phyloP scores from a whole-genome alignment of 495 filamentous ascomycete genomes.

The Lasiosphaeria miniovina region DNA sequence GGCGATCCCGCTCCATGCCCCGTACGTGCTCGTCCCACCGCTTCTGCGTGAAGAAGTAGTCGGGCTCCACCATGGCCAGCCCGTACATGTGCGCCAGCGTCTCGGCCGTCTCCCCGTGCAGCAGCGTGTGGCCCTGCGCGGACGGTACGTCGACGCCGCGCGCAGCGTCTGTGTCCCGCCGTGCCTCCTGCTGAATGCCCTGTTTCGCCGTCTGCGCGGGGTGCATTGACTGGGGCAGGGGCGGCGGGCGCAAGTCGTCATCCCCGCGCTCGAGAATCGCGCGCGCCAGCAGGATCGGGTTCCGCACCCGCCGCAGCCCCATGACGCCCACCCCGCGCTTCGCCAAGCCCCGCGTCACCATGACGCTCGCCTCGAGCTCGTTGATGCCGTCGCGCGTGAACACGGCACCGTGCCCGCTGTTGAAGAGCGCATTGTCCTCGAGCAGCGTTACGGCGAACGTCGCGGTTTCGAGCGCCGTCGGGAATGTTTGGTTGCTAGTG shows the following conservation, averaged over 20 bases:
- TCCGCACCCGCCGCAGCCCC: constrained; percentile 66
- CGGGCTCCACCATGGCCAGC: constrained; percentile 60
- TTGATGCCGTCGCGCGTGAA: constrained; percentile 79
- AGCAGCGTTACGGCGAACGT: constrained; percentile 73
- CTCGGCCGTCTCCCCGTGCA: constrained; percentile 68
- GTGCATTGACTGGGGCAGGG: constrained; percentile 17
- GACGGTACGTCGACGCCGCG: constrained; percentile 35
- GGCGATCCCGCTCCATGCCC: constrained; percentile 56
- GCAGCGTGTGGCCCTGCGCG: constrained; percentile 63
- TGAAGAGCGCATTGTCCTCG: constrained; percentile 82
- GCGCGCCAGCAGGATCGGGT: constrained; percentile 73
- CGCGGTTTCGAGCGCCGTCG: constrained; percentile 65
- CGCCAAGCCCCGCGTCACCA: constrained; percentile 69
- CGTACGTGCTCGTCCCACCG: constrained; percentile 80
- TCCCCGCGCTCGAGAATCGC: constrained; percentile 67
- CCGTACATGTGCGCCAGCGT: constrained; percentile 62
- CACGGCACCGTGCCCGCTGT: constrained; percentile 79
- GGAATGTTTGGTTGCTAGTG: constrained; percentile 12
- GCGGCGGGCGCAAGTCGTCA: constrained; percentile 39
- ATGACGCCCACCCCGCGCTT: constrained; percentile 79
- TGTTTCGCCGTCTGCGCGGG: not conserved
- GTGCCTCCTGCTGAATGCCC: no score
- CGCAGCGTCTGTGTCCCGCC: no score
- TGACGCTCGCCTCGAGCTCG: constrained; percentile 87
- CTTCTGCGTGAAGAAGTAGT: constrained; percentile 74